Conservation (phyloP, 2,329 filamentous ascomycete species). For the Sphaerulina populicola region DNA sequence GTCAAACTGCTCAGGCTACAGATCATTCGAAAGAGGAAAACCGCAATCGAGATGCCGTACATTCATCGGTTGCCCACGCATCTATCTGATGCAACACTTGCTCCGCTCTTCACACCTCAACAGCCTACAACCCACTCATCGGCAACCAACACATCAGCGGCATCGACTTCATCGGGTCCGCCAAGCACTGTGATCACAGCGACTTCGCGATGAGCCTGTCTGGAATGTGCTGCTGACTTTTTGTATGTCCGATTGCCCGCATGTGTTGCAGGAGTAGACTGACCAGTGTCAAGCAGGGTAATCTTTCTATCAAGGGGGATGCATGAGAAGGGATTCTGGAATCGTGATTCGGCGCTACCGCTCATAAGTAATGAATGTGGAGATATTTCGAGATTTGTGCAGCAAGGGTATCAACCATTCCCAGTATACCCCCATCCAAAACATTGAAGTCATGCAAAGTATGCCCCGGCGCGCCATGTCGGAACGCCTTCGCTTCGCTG, state of each 20-base stretch:
- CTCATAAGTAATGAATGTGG: not conserved
- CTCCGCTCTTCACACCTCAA: not conserved
- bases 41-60: constrained; percentile 2
- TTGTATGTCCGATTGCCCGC: not conserved
- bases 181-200: not conserved
- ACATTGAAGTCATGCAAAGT: not conserved
- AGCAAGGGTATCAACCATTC: constrained; percentile 3
- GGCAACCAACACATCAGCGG: not conserved
- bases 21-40: too few species aligned
- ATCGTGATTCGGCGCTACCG: not conserved
- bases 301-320: not conserved
- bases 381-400: not conserved
- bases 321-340: not conserved
- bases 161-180: not conserved
- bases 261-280: not conserved
- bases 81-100: not conserved
- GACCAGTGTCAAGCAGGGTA: not conserved
- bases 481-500: constrained; percentile 11
- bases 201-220: not conserved
- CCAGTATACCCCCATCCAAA: not conserved
- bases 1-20: too few species aligned
- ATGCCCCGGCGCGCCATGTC: not conserved
- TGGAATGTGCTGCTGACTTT: not conserved
- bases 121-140: not conserved
- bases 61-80: constrained; percentile 9